A percentile compares a stretch with the other conserved stretches of the same genome.
Evolutionary conservation across 108 stramenopile genomes (phyloP).

Genomic region (Skeletonema marinoi): DNA sequence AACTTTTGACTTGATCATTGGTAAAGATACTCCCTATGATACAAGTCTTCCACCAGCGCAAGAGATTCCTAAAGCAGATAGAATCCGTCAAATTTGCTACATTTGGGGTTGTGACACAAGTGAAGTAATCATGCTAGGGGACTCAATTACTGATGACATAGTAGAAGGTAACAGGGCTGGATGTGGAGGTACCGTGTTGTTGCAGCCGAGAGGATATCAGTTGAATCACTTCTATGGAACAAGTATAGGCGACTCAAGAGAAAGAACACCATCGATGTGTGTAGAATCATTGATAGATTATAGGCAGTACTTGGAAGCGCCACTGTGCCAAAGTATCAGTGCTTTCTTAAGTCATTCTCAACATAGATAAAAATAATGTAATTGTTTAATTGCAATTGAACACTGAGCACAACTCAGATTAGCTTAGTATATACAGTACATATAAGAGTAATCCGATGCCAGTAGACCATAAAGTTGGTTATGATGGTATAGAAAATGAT

Average conservation of each 20-base stretch:
- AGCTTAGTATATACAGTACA: too few species aligned
- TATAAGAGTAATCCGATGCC: too few species aligned
- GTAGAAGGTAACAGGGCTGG: conserved; percentile 21
- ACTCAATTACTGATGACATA: conserved; percentile 29
- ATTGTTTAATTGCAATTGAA: too few species aligned
- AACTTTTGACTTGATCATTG: conserved; percentile 9
- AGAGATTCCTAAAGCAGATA: conserved; percentile 18
- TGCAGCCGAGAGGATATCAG: background rate
- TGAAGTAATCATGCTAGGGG: conserved; percentile 31
- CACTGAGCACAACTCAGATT: too few species aligned
- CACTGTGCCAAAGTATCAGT: too few species aligned
- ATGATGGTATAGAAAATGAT: too few species aligned
- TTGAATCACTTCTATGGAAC: background rate
- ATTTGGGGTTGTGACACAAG: conserved; percentile 18
- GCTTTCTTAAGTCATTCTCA: too few species aligned
- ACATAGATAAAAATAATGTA: too few species aligned
- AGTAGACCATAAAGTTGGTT: too few species aligned
- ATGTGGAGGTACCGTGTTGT: conserved; percentile 17
- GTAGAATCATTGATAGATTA: background rate
- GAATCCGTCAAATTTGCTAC: conserved; percentile 16
- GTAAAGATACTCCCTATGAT: conserved; percentile 2
- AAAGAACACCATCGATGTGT: background rate
- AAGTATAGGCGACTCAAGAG: background rate
- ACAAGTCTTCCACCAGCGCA: background rate
- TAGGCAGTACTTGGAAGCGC: too few species aligned